Evolutionary conservation across 2,329 filamentous ascomycete species (phyloP), one percentile per base, ranked within the genome.

Genomic region (Fusarium brachygibbosum): DNA sequence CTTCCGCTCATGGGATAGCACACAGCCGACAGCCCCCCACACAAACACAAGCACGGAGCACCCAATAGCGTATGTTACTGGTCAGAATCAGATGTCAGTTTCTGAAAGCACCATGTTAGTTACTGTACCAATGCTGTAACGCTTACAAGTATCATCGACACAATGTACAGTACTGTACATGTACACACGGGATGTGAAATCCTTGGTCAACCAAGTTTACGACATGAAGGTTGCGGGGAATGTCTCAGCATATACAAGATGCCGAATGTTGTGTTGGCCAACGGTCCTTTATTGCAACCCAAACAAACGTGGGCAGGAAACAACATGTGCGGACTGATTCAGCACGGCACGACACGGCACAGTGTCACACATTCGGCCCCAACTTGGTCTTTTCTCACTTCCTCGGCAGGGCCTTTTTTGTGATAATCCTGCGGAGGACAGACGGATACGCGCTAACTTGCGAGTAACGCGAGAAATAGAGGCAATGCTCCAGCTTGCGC

Each of bases 61-160:
- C 57, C 69, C 64, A 75, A 66, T 73, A 53, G 59, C 52, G 31
- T 49, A 45, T 58, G 35, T 49, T 58, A 55, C 59, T 51, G 59
- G 37, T 60, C 58, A 32, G 50, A 54, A 68, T 74, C 71, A 75
- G 52, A 70, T 74, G 67, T 75, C 73, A 75, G 63, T 70, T 74
- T 74, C 51, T 58, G 12, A 53, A n/a, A n/a, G 38, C 38, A 54
- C 28, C 69, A 57, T 58, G 59, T 63, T 53, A 46, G 52, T 55
- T 56, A 58, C 44, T 51, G 28, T 57, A 37, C 60, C 45, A 52
- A 19, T 28, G 28, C 48, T 19, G 48, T 38, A 38, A 38, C 32
- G 17, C 28, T 19, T 66, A 42, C 54, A 56, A 62, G 46, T 46
- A 25, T 57, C 54, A 45, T 72, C 45, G 58, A 66, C 59, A 53